phyloP scores from a whole-genome alignment of 2,329 filamentous ascomycete genomes.

The Trichoderma aggressivum region DNA sequence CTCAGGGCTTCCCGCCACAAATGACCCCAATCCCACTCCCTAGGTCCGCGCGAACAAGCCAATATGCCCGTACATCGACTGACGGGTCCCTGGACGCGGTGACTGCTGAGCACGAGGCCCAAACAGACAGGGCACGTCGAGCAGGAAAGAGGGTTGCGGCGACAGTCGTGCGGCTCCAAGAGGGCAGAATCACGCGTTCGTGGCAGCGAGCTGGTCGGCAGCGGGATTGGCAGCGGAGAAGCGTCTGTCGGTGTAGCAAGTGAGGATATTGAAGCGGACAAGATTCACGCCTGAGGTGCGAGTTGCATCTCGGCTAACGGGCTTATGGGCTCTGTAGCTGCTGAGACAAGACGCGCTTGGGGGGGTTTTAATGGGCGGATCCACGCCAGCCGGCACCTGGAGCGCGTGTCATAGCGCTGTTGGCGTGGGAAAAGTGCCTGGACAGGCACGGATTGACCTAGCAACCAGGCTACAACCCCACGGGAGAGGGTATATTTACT shows the following conservation, averaged over 20 bases:
- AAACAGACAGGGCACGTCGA: constrained; percentile 8
- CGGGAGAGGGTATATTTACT: not conserved
- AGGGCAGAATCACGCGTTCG: constrained; percentile 5
- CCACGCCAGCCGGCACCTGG: constrained; percentile 1
- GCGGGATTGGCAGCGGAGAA: not conserved
- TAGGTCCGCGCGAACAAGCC: not conserved
- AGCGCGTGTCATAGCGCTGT: constrained; percentile 15
- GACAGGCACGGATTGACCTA: not conserved
- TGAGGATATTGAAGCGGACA: not conserved
- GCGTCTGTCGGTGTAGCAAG: constrained; percentile 2
- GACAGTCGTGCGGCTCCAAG: not conserved
- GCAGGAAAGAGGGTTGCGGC: not conserved
- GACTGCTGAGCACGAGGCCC: constrained; percentile 13
- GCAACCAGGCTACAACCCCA: constrained; percentile 5
- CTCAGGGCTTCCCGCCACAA: not conserved
- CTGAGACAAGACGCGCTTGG: constrained; percentile 9
- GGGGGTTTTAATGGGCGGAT: constrained; percentile 12
- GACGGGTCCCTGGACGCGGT: not conserved
- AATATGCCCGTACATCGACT: not conserved
- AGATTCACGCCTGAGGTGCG: not conserved
- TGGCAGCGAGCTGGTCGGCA: not conserved
- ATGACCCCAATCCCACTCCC: not conserved
- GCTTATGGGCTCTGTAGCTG: not conserved
- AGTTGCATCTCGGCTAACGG: constrained; percentile 12
- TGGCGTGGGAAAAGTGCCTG: constrained; percentile 7